Percentiles rank a stretch among this genome's conserved stretches.
Evolutionary conservation across 306 rosid genomes (phyloP).

Genomic region (Ziziphus jujuba): DNA sequence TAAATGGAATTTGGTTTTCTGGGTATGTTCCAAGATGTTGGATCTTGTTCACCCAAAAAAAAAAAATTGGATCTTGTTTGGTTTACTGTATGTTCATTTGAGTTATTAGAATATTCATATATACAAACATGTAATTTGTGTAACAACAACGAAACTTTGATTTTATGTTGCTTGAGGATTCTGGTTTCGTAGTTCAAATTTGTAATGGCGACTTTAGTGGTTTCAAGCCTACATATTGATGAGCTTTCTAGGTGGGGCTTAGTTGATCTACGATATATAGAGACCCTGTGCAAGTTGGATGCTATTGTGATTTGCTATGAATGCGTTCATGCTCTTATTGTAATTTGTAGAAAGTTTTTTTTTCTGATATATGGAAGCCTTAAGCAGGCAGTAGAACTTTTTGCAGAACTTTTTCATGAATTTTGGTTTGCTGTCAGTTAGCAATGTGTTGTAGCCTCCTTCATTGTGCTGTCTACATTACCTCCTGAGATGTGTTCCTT

Average conservation of each 20-base stretch:
- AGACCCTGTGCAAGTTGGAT: no score
- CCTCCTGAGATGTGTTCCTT: background rate
- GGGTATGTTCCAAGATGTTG: background rate
- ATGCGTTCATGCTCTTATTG: background rate
- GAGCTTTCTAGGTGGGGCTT: no score
- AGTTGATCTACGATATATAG: no score
- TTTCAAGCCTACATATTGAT: no score
- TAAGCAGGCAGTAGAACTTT: background rate
- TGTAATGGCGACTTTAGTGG: no score
- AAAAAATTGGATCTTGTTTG: no score
- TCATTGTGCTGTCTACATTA: background rate
- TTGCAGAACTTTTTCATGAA: background rate
- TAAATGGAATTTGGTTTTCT: conserved; percentile 2
- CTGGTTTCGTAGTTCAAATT: background rate
- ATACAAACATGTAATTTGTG: background rate
- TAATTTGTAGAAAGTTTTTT: background rate
- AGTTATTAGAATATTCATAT: background rate
- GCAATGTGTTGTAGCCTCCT: conserved; percentile 1
- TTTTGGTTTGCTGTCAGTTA: background rate
- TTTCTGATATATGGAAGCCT: background rate
- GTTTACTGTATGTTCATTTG: background rate
- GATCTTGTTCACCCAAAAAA: conserved; percentile 24
- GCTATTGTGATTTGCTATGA: background rate
- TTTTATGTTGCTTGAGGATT: background rate
- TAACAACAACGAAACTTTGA: background rate